Percentiles rank a stretch among this genome's conserved stretches.
phyloP scores from a whole-genome alignment of 140 eudicot genomes.

The Anethum foeniculum region DNA sequence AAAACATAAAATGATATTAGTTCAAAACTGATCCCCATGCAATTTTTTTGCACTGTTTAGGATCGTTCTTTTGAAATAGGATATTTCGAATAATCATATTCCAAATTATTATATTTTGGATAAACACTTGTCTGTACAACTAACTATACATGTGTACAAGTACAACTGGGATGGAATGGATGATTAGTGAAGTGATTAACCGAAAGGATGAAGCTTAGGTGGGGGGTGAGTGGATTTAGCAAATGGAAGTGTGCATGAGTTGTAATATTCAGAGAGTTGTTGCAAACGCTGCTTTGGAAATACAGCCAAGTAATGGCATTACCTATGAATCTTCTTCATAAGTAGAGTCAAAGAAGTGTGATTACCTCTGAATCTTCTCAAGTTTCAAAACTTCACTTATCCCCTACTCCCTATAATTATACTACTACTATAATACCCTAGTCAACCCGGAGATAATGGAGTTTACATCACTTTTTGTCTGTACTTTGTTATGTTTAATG shows the following conservation, averaged over 20 bases:
- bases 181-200: slow-evolving; percentile 7
- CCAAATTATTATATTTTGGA: background rate
- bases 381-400: background rate
- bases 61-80: no score
- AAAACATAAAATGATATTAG: no score
- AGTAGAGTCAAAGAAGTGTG: background rate
- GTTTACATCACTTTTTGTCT: background rate
- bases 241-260: slow-evolving; percentile 4
- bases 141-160: background rate
- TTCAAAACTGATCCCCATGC: no score
- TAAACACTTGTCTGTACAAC: background rate
- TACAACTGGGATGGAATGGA: background rate
- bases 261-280: background rate
- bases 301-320: background rate
- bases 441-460: background rate
- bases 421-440: background rate
- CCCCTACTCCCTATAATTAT: background rate
- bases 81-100: no score
- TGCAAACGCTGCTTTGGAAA: background rate
- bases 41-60: no score
- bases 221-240: slow-evolving; percentile 16
- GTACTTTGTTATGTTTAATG: background rate
- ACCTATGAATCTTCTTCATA: slow-evolving; percentile 1
- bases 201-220: slow-evolving; percentile 9
- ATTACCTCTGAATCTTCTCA: background rate